Base-by-base conservation (phyloP, 441 rosid species). In the Pelargonium australe region DNA sequence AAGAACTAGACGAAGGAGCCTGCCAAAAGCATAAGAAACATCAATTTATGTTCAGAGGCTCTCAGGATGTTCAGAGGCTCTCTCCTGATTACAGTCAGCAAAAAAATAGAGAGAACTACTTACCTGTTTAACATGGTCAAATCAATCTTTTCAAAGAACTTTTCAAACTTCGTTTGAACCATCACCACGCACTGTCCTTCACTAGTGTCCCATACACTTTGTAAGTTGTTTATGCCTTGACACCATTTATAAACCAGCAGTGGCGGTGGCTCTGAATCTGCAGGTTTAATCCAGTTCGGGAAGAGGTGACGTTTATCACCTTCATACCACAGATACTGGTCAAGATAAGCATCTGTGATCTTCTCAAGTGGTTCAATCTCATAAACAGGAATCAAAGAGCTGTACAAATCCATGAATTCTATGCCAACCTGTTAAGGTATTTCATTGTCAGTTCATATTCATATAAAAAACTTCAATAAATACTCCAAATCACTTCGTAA, bases 201-300 rank as follows among this genome's bases (percentile, higher is more conserved):
- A 70, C 97, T 84, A 25, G 99, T 92, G 80, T 95, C 99, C 99
- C 99, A 95, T 67, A 95, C 76, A 37, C 93, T 93, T 82, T 90
- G 99, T 81, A 92, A 80, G 75, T 95, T 95, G 82, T 95, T 95
- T 73, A 95, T 92, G 67, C 99, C 99, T 77, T 95, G 99, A 74
- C 99, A 95, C 99, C 98, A 95, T 77, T 95, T 95, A 76, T 95
- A 95, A 62, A 95, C 99, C 80, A 95, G 81, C 75, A 95, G 89
- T 4, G 99, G 99, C n/a, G 99, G 98, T 4, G 99, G 99, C 81
- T 95, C 99, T 2, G 98, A 92, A 85, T 95, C 99, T 20, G 99
- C 99, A 78, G 98, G 99, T 82, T 95, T 95, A 67, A 95, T 90
- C 99, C 99, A 95, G 80, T 95, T 95, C 62, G 99, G 98, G 75